These are phyloP conservation scores for Penicillium sp. DNA, from an alignment of 2,329 filamentous ascomycete species.

Conservation along the genomic window DNA sequence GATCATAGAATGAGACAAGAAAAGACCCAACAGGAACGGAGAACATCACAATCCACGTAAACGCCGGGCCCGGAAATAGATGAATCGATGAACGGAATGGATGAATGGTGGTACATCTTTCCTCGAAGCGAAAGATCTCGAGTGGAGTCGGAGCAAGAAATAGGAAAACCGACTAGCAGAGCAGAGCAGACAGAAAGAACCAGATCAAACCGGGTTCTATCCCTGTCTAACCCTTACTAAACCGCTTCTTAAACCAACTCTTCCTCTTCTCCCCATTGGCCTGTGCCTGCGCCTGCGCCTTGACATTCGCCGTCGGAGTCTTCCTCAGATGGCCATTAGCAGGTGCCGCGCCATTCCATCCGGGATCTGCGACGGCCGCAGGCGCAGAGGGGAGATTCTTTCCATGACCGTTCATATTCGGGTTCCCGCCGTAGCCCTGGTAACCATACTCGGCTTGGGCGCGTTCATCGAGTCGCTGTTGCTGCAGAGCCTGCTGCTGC, in stretches of 20 bases:
- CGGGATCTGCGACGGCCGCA: constrained; percentile 31
- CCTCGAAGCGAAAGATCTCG: constrained; percentile 1
- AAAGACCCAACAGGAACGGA: not conserved
- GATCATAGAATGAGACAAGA: constrained; percentile 4
- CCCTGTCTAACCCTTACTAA: constrained; percentile 62
- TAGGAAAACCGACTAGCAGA: not conserved
- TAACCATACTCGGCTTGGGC: constrained; percentile 68
- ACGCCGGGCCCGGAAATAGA: constrained; percentile 6
- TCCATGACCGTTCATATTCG: constrained; percentile 43
- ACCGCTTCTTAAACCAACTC: constrained; percentile 85
- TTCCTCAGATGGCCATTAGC: constrained; percentile 25
- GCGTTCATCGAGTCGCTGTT: constrained; percentile 47
- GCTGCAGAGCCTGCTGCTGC: constrained; percentile 53
- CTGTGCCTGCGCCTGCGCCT: constrained; percentile 27
- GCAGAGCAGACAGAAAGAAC: not conserved
- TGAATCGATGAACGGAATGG: constrained; percentile 9
- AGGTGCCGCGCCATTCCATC: constrained; percentile 34
- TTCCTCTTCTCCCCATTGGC: constrained; percentile 71
- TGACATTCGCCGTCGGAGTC: constrained; percentile 26
- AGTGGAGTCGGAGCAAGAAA: not conserved
- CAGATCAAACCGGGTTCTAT: not conserved
- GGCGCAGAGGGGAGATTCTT: constrained; percentile 28
- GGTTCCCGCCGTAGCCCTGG: constrained; percentile 54
- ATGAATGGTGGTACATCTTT: constrained; percentile 23
- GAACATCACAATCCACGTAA: not conserved